These are phyloP conservation scores for Globisporangium canariense DNA, from an alignment of 352 stramenopile genomes.

Conservation along the genomic window DNA sequence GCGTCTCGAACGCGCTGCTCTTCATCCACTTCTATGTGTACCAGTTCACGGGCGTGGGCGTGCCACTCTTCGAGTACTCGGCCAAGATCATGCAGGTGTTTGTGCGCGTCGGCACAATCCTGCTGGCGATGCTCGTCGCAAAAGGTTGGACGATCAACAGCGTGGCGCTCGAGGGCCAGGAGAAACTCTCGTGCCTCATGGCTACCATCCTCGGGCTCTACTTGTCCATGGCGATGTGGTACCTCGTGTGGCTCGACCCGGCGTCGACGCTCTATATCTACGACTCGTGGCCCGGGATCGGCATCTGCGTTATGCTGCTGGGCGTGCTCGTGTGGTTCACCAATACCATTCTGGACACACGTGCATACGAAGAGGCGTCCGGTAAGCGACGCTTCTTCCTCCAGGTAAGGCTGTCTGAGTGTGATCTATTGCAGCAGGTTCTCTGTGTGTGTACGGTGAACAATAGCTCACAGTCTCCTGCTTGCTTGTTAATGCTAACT, in stretches of 20 bases:
- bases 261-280: constrained; percentile 82
- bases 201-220: constrained; percentile 59
- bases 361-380: constrained; percentile 50
- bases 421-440: not conserved
- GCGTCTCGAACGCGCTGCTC: constrained; percentile 52
- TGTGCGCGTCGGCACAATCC: constrained; percentile 61
- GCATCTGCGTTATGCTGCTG: constrained; percentile 62
- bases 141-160: constrained; percentile 83
- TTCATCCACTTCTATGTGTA: constrained; percentile 61
- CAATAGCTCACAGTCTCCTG: not conserved
- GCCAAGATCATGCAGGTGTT: constrained; percentile 71
- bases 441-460: not conserved
- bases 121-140: constrained; percentile 70
- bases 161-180: constrained; percentile 54
- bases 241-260: constrained; percentile 72
- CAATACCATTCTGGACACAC: constrained; percentile 61
- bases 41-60: constrained; percentile 60
- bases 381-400: constrained; percentile 67
- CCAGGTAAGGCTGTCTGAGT: constrained; percentile 23
- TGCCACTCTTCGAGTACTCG: constrained; percentile 65
- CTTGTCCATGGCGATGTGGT: constrained; percentile 78
- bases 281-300: constrained; percentile 69
- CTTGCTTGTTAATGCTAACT: not conserved
- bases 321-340: constrained; percentile 63
- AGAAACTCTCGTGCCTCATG: constrained; percentile 69